Evolutionary conservation across 352 stramenopile genomes (phyloP).

Genomic region (Lagenidium giganteum): DNA sequence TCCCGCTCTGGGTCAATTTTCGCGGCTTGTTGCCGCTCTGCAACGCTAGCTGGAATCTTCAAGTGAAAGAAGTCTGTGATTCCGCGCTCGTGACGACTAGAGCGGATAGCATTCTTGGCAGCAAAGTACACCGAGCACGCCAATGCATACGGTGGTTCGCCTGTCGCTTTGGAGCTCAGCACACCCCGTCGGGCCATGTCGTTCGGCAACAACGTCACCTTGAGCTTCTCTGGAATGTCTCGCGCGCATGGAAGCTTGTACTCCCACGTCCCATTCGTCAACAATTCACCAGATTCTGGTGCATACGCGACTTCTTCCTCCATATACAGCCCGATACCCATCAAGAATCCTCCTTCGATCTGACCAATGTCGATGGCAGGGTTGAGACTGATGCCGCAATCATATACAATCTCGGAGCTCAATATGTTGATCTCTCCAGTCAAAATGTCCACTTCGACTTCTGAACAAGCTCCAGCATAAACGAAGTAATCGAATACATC

Average conservation of each 20-base stretch:
- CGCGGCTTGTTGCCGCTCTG: slow-evolving; percentile 28
- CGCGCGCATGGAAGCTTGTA: slow-evolving; percentile 39
- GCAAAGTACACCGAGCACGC: slow-evolving; percentile 38
- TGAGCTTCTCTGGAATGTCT: slow-evolving; percentile 35
- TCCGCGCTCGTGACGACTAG: slow-evolving; percentile 27
- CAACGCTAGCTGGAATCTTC: slow-evolving; percentile 36
- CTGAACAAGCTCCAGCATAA: slow-evolving; percentile 33
- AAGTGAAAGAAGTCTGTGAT: slow-evolving; percentile 29
- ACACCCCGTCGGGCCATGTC: slow-evolving; percentile 20
- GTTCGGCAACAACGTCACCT: slow-evolving; percentile 40
- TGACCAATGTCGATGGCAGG: slow-evolving; percentile 51
- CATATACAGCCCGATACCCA: slow-evolving; percentile 46
- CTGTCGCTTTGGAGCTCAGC: slow-evolving; percentile 40
- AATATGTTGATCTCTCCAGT: slow-evolving; percentile 44
- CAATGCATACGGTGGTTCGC: slow-evolving; percentile 36
- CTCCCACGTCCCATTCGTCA: slow-evolving; percentile 47
- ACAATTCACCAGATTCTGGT: slow-evolving; percentile 11
- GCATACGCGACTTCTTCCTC: slow-evolving; percentile 34
- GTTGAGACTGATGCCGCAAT: slow-evolving; percentile 49
- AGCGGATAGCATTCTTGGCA: slow-evolving; percentile 25
- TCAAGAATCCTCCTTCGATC: slow-evolving; percentile 57
- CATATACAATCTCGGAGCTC: slow-evolving; percentile 38
- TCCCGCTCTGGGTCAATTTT: too few species aligned
- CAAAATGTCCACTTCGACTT: slow-evolving; percentile 53
- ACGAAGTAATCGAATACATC: slow-evolving; percentile 34